Evolutionary conservation across 176 grass and related monocot genomes (phyloP).

Genomic region (Eragrostis nindensis): DNA sequence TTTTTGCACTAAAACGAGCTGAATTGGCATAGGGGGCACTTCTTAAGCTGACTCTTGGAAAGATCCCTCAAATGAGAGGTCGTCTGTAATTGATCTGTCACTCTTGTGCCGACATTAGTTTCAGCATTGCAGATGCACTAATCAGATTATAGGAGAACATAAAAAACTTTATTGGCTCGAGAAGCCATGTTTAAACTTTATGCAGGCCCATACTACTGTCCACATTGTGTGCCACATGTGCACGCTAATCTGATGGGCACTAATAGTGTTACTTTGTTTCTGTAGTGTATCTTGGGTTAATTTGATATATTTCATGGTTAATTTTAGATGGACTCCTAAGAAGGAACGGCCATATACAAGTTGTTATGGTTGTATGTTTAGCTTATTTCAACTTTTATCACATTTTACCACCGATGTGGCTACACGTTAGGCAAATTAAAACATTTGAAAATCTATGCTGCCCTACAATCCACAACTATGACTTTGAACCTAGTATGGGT

Average conservation of each 20-base stretch:
- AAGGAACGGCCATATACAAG: not conserved
- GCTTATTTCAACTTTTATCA: not conserved
- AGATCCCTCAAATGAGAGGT: not conserved
- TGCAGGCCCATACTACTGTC: not conserved
- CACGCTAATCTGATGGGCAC: not conserved
- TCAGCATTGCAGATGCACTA: not conserved
- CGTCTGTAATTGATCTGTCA: not conserved
- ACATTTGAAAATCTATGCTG: not conserved
- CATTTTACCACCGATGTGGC: not conserved
- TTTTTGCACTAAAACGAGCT: slow-evolving; percentile 14
- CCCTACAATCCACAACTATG: not conserved
- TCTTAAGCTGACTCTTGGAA: not conserved
- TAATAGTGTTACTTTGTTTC: too few relatives aligned
- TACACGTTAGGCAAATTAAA: not conserved
- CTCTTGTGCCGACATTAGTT: not conserved
- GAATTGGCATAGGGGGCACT: not conserved
- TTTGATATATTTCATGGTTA: not conserved
- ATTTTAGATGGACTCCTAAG: not conserved
- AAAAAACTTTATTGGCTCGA: not conserved
- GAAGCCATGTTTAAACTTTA: not conserved
- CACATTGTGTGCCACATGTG: not conserved
- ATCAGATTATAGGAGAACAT: slow-evolving; percentile 11
- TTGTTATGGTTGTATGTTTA: slow-evolving; percentile 3
- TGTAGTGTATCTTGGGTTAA: not conserved
- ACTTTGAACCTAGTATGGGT: not conserved